phyloP scores from a whole-genome alignment of 129 eudicot genomes.

The Tanacetum coccineum region DNA sequence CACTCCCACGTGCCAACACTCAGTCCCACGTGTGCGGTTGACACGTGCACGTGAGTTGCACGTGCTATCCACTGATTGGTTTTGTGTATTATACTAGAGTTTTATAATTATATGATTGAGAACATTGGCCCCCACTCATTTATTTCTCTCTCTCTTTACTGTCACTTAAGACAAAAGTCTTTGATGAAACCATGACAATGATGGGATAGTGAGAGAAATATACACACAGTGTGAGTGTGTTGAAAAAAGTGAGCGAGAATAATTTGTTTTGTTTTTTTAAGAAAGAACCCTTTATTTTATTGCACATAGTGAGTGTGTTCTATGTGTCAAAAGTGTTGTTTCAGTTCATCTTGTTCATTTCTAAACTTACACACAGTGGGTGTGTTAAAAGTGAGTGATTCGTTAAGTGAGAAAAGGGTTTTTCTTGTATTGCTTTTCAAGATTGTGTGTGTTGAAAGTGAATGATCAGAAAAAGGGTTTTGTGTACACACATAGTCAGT shows the following conservation, averaged over 20 bases:
- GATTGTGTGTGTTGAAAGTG: conserved; percentile 17
- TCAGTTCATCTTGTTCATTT: conserved; percentile 22
- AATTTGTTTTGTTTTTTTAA: conserved; percentile 8
- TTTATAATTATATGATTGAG: too few relatives aligned
- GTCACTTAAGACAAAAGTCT: conserved; percentile 57
- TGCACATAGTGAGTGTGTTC: conserved; percentile 9
- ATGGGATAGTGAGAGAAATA: conserved; percentile 3
- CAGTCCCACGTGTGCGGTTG: conserved; percentile 61
- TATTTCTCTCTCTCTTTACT: conserved; percentile 29
- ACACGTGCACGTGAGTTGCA: conserved; percentile 46
- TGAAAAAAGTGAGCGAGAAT: conserved; percentile 20
- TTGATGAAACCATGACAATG: conserved; percentile 45
- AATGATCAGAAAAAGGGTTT: conserved; percentile 15
- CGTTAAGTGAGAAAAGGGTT: background rate
- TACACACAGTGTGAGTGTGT: conserved; percentile 23
- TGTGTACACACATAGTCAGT: background rate
- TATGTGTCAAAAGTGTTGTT: conserved; percentile 6
- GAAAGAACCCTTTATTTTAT: conserved; percentile 14
- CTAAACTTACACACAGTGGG: conserved; percentile 10
- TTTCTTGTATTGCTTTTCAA: conserved; percentile 15
- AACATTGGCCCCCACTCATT: conserved; percentile 13
- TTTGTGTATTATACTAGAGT: background rate
- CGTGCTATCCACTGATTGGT: conserved; percentile 46
- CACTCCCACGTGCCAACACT: conserved; percentile 33
- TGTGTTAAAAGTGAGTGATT: conserved; percentile 12